A percentile compares a stretch with the other conserved stretches of the same genome.
Conservation (phyloP, 78 protist species). For the Fonticula alba region DNA sequence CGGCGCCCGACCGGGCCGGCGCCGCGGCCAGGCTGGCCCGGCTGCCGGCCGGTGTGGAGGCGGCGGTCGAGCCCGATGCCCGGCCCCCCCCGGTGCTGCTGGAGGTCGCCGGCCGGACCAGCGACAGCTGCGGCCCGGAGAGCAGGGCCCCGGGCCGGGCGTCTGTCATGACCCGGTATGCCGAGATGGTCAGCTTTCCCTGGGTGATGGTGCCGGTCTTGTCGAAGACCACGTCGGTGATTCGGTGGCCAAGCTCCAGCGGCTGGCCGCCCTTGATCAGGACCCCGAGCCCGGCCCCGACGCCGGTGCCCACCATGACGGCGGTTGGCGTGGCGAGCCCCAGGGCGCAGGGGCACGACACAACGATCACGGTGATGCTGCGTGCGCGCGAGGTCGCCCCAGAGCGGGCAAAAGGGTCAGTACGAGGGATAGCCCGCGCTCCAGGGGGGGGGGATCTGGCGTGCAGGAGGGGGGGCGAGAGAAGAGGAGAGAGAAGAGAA, state of each 20-base stretch:
- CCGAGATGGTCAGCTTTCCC: slow-evolving; percentile 21
- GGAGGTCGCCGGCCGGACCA: too few species aligned
- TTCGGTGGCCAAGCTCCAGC: slow-evolving; percentile 24
- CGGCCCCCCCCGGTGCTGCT: too few species aligned
- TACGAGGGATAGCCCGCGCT: neutral
- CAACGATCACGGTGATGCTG: slow-evolving; percentile 33
- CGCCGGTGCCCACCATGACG: slow-evolving; percentile 66
- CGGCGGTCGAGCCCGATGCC: too few species aligned
- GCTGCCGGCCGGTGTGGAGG: too few species aligned
- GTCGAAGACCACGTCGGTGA: slow-evolving; percentile 35
- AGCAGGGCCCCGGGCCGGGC: too few species aligned
- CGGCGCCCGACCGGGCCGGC: neutral
- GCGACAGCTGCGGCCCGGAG: too few species aligned
- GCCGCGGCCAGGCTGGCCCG: too few species aligned
- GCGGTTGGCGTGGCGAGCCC: slow-evolving; percentile 75
- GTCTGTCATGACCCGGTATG: too few species aligned
- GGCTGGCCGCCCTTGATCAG: slow-evolving; percentile 55
- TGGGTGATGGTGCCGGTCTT: slow-evolving; percentile 73
- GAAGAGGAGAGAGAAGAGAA: neutral
- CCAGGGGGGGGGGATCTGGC: neutral
- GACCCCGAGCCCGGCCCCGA: slow-evolving; percentile 45
- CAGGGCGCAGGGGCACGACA: slow-evolving; percentile 75
- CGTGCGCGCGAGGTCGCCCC: neutral
- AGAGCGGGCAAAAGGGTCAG: neutral
- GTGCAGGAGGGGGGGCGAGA: neutral